Evolutionary conservation across 768 basidiomycete species (phyloP), one percentile per base, ranked within the genome.

Genomic region (Collybiopsis luxurians): DNA sequence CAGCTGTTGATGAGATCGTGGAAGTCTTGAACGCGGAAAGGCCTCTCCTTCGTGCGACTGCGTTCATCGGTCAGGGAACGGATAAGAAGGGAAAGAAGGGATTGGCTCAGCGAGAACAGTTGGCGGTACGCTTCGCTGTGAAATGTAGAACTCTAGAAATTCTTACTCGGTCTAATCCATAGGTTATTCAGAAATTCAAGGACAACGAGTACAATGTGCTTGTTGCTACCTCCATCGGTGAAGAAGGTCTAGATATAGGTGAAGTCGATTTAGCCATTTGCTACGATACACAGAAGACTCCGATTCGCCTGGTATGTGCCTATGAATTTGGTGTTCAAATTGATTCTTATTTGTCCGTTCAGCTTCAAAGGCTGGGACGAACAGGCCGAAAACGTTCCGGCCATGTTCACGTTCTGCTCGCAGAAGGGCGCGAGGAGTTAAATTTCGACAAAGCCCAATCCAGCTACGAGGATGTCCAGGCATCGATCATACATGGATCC

Each of bases 161-260:
- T 26, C 45, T 59, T 61, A 44, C 51, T 51, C 60, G n/a, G n/a
- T n/a, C n/a, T n/a, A n/a, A 17, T 31, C 11, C 57, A 2, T 61
- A 98, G 95, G 80, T 92, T 30, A 92, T 99, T 65, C 75, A 85
- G 57, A 83, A 84, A 60, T 98, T 99, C 77, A 95, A 95, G 68
- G 74, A 73, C 3, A 94, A 93, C 11, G 86, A 86, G 57, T 93
- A 83, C 69, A 99, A 99, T 63, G 86, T 97, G 36, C 75, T 99
- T 11, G 96, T 99, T 7, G 90, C 95, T 1, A 98, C 97, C 4
- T 96, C 90, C 3, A 93, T 99, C 54, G 97, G 97, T 21, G 97
- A 99, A 72, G 97, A 99, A 71, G 97, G 97, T 56, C 78, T 99
- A 17, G 97, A 99, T 69, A 99, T 99, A 55, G 97, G 97, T 30